Evolutionary conservation across 257 asterid species (phyloP), one percentile per base, ranked within the genome.

Genomic region (Penstemon davidsonii): DNA sequence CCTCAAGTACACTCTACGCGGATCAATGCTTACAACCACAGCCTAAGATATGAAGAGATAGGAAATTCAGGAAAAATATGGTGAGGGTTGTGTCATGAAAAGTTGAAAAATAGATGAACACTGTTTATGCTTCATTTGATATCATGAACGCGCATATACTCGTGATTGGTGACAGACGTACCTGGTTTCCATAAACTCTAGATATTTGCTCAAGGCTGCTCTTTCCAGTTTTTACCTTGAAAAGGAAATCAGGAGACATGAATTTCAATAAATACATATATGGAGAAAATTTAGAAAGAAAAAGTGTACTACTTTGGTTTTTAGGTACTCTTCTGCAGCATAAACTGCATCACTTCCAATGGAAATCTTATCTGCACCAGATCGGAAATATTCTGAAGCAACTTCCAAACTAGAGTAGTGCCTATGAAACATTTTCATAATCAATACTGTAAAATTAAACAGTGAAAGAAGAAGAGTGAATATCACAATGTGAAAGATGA

Each of bases 341-440:
- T 88, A 90, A 64, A 93, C 99, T 55, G 99, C 99, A 81, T 93
- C 97, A 77, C 97, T 90, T 76, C 99, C 99, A 66, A 93, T 90
- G 42, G 99, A 93, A 62, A 93, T 68, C 82, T 93, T 93, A 79
- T 93, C 99, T 45, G 99, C 99, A 38, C 99, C 99, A 66, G 99
- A 93, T 52, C 99, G 87, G 65, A 93, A 93, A 79, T 93, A 93
- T 63, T 93, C 99, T 73, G 99, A 85, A 76, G 99, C 97, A 76
- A 93, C 99, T 76, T 93, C 97, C 83, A 93, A 78, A 78, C 97
- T 88, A 50, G 99, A 90, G 82, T 93, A 93, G 80, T 78, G 80
- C 84, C 99, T 93, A 85, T 13, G 10, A 10, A 77, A 64, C 42
- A 39, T 49, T 64, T 59, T 37, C 33, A 45, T 8, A 39, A 75